Base-by-base conservation (phyloP, 495 filamentous ascomycete species). In the Umbilicaria muhlenbergii region DNA sequence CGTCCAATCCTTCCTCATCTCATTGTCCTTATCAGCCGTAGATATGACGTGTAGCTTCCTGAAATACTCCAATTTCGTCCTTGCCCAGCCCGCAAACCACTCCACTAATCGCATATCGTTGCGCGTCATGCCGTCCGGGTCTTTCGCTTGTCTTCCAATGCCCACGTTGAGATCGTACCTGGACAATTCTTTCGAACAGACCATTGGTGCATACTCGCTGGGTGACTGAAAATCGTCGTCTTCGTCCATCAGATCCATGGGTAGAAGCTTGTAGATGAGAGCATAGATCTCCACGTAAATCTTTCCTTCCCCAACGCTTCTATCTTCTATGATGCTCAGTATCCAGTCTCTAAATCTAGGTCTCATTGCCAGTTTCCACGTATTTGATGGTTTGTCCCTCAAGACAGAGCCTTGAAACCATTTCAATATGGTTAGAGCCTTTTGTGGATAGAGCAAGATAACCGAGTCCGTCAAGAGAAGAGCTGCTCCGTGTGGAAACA, bases 391-490 rank as follows among this genome's bases (percentile, higher is more conserved):
- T 32, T 56, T 60, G 3, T 40, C 49, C 17, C 38, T 50, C n/a
- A 44, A 32, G 3, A 32, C 18, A 17, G 41, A 49, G 3, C 54
- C 48, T n/a, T 36, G 36, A 41, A 81, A 81, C 77, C 77, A 83
- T 1, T 58, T 53, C 4, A 84, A 47, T n/a, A 81, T 62, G 4
- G 68, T 55, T 11, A 63, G 53, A 3, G 74, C 61, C 34, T 58
- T 66, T 3, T 62, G 51, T 1, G 73, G 69, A 17, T 77, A 68
- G 0, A 61, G 61, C 43, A 75, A 48, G 34, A 75, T 58, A 36
- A 80, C 69, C 43, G 78, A 79, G 32, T 81, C 77, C 0, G 80
- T 80, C 5, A 86, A 51, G 0, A 85, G 55, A 17, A 80, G 69
- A 1, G 66, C 74, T 5, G 60, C 57, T 5, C 79, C 76, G 19